phyloP scores from a whole-genome alignment of 2,329 filamentous ascomycete genomes.

The Blumeriella jaapii region DNA sequence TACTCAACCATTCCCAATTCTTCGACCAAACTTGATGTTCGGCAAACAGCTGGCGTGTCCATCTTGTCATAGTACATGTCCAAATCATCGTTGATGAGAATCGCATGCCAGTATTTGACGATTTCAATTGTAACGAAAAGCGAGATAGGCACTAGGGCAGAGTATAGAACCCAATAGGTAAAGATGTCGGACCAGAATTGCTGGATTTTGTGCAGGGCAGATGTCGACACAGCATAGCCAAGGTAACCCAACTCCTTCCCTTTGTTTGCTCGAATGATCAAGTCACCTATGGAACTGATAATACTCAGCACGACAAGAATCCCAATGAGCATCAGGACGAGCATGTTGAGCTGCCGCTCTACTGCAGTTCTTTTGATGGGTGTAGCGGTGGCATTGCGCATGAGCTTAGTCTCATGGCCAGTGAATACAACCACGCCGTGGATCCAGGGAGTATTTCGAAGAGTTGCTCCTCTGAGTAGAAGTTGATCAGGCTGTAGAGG shows the following conservation, averaged over 20 bases:
- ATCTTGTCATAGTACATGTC: conserved; percentile 97
- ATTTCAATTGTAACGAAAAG: conserved; percentile 96
- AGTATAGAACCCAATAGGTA: conserved; percentile 98
- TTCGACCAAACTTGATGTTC: conserved; percentile 92
- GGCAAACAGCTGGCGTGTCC: conserved; percentile 89
- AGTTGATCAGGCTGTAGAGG: conserved; percentile 86
- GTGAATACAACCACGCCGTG: conserved; percentile 95
- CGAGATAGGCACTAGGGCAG: conserved; percentile 90
- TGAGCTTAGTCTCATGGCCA: conserved; percentile 95
- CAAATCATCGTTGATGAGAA: conserved; percentile 91
- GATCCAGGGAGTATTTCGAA: conserved; percentile 94
- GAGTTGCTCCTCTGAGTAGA: conserved; percentile 79
- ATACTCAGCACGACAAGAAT: conserved; percentile 78
- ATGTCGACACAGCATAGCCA: conserved; percentile 48
- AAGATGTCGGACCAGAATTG: conserved; percentile 92
- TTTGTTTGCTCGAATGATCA: conserved; percentile 61
- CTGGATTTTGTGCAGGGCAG: conserved; percentile 42
- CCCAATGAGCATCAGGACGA: conserved; percentile 80
- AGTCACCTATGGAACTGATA: conserved; percentile 82
- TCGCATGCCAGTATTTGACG: conserved; percentile 97
- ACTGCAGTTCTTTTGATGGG: conserved; percentile 98
- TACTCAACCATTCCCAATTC: conserved; percentile 97
- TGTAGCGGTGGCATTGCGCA: conserved; percentile 94
- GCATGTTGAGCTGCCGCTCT: conserved; percentile 83
- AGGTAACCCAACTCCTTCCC: conserved; percentile 61